These are phyloP conservation scores for Coemansia sp. DNA, from an alignment of 371 early-diverging fungal genomes.

Conservation along the genomic window DNA sequence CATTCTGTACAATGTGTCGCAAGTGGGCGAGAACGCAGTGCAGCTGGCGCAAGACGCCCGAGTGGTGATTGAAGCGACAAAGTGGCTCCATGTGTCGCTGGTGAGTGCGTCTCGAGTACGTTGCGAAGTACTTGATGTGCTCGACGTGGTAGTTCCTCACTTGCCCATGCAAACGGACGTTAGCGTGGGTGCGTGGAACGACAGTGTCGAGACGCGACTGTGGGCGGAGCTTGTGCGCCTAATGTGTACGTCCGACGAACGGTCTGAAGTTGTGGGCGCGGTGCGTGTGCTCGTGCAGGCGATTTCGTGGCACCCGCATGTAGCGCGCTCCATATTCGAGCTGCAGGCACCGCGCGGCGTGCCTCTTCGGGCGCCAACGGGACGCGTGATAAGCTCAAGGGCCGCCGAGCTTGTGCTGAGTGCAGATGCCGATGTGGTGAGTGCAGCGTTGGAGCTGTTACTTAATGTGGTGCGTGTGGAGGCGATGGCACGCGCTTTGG, in stretches of 20 bases:
- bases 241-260: slow-evolving; percentile 30
- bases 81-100: slow-evolving; percentile 33
- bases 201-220: slow-evolving; percentile 45
- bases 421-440: slow-evolving; percentile 35
- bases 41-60: slow-evolving; percentile 45
- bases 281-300: slow-evolving; percentile 42
- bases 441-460: slow-evolving; percentile 42
- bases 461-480: slow-evolving; percentile 45
- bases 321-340: slow-evolving; percentile 43
- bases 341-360: slow-evolving; percentile 30
- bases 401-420: slow-evolving; percentile 37
- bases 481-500: slow-evolving; percentile 40
- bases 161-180: slow-evolving; percentile 30
- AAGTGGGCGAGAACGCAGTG: slow-evolving; percentile 39
- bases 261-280: slow-evolving; percentile 39
- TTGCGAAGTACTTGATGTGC: slow-evolving; percentile 37
- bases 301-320: slow-evolving; percentile 47
- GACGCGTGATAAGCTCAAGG: slow-evolving; percentile 34
- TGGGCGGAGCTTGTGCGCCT: slow-evolving; percentile 48
- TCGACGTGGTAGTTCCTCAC: slow-evolving; percentile 37
- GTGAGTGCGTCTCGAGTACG: not conserved
- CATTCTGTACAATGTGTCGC: slow-evolving; percentile 39
- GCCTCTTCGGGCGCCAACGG: slow-evolving; percentile 8
- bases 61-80: slow-evolving; percentile 29
- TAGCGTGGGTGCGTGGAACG: slow-evolving; percentile 22